Evolutionary conservation across 2,329 filamentous ascomycete species (phyloP), one percentile per base, ranked within the genome.

Genomic region (Rhynchosporium agropyri): DNA sequence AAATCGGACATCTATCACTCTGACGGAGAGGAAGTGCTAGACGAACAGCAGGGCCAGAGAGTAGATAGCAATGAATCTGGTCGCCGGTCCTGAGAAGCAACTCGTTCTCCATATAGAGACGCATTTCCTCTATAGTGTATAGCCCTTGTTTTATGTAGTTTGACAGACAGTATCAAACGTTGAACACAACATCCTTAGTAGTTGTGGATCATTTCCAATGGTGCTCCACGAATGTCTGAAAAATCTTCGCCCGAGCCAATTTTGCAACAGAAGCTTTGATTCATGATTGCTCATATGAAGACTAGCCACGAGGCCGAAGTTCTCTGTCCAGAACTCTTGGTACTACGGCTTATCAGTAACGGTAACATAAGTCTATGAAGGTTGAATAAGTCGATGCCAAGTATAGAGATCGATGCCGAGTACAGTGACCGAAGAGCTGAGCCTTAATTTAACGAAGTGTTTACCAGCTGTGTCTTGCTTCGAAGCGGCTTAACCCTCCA

Each of bases 11-110:
- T 20, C 20, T 20, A 20, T 20, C 20, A 20, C 20, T 20, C 20
- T 20, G 20, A 20, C 1, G 20, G 20, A 1, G 20, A 20, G 20
- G 20, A 20, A 20, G 20, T 76, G 84, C 83, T 2, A 86, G 73
- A 5, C 83, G 81, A 46, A 85, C 76, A 33, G 78, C 75, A 10
- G 82, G 78, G 3, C 79, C 79, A 0, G 78, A 78, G 9, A 86
- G 73, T 36, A 86, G 71, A 70, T 84, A 86, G 70, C 80, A 82
- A 67, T 80, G 80, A 72, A 82, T 81, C 72, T 84, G 82, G 40
- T 79, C 79, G 10, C 78, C 76, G 28, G 79, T 78, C 71, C 79
- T 82, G 53, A 81, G 74, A 15, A 85, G 66, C 67, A 85, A 86
- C 65, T 84, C 79, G 0, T 78, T 77, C 71, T 86, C 83, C 20